Conservation (phyloP, 2,329 filamentous ascomycete species). For the Saccharata proteae region DNA sequence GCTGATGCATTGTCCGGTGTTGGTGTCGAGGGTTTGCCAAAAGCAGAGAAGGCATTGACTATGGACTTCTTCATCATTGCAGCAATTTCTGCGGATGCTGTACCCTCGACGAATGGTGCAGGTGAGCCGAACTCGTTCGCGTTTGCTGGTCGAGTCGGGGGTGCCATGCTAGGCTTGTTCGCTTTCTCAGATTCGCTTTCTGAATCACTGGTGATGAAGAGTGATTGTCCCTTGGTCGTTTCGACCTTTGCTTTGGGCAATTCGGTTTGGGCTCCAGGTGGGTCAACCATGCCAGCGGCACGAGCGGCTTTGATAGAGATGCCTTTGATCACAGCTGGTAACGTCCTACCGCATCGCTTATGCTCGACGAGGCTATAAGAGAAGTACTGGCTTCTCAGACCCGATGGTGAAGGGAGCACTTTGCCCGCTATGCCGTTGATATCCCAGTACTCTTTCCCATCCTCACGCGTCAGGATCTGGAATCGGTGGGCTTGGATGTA, state of each 20-base stretch:
- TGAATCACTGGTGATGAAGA: constrained; percentile 19
- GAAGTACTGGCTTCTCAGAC: constrained; percentile 36
- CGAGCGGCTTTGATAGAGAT: constrained; percentile 40
- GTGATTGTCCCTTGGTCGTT: constrained; percentile 17
- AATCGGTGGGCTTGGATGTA: constrained; percentile 45
- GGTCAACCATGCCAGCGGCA: constrained; percentile 36
- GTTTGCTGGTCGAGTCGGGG: no score
- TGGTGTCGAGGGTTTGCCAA: no score
- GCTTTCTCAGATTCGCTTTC: constrained; percentile 15
- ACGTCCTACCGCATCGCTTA: constrained; percentile 43
- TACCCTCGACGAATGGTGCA: no score
- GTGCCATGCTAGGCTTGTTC: no score
- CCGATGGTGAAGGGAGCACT: constrained; percentile 14
- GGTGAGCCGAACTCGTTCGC: no score
- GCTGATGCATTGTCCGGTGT: no score
- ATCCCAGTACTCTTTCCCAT: constrained; percentile 40
- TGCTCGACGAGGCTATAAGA: constrained; percentile 44
- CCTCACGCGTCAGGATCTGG: constrained; percentile 32
- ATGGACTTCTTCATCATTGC: no score
- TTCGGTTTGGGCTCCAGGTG: no score
- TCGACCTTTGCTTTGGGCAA: no score
- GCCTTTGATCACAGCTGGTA: constrained; percentile 47
- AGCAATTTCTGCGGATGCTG: no score
- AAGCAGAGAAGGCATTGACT: no score
- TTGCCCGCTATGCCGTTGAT: constrained; percentile 34